Percentiles rank a stretch among this genome's conserved stretches.
These are phyloP conservation scores for Tetrapisispora phaffii DNA, from an alignment of 805 yeast genomes.

Conservation along the genomic window DNA sequence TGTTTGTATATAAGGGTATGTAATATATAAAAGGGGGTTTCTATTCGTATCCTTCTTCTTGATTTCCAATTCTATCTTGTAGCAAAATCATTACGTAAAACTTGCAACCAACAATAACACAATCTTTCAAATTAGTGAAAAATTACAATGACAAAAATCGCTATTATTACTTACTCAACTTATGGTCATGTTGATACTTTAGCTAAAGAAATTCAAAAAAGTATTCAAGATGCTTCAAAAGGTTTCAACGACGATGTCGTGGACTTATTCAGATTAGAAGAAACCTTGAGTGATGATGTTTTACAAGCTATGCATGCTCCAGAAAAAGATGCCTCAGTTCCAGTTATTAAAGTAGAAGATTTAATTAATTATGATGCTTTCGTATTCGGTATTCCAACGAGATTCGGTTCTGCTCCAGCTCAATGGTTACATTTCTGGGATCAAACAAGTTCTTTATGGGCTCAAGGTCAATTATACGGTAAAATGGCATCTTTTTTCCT, in stretches of 20 bases:
- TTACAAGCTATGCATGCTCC: conserved; percentile 52
- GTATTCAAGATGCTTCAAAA: conserved; percentile 45
- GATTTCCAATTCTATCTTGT: no score
- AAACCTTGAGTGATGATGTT: conserved; percentile 56
- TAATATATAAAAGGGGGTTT: no score
- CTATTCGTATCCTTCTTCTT: no score
- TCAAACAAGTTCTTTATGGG: conserved; percentile 69
- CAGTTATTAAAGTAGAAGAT: conserved; percentile 48
- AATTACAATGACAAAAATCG: conserved; percentile 28
- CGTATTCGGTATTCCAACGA: conserved; percentile 70
- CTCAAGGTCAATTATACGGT: conserved; percentile 55
- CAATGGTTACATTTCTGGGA: conserved; percentile 75
- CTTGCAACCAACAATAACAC: background rate
- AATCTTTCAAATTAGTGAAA: background rate
- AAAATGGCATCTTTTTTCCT: conserved; percentile 67
- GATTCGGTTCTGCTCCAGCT: conserved; percentile 67
- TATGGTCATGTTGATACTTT: conserved; percentile 66
- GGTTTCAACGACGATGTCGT: conserved; percentile 54
- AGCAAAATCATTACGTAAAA: no score
- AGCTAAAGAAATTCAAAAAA: conserved; percentile 59
- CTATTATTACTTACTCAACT: conserved; percentile 57
- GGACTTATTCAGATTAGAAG: conserved; percentile 64
- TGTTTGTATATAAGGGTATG: no score
- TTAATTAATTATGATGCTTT: conserved; percentile 60
- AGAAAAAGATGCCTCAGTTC: conserved; percentile 45